phyloP scores from a whole-genome alignment of 257 asterid genomes.

The Perilla frutescens region DNA sequence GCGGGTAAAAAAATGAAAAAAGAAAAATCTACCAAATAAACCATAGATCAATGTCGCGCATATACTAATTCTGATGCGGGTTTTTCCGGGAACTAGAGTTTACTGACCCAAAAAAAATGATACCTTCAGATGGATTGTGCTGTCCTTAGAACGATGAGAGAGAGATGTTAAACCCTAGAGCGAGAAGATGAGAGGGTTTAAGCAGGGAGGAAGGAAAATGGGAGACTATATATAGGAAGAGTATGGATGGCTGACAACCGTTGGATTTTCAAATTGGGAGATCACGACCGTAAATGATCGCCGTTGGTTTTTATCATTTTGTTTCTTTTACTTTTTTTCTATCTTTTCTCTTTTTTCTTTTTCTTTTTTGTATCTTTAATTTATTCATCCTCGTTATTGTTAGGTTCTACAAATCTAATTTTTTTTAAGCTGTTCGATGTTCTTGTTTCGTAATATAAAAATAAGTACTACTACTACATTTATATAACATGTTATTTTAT shows the following conservation, averaged over 20 bases:
- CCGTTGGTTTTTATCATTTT: background rate
- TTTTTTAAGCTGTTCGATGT: too few species aligned
- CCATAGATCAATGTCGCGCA: background rate
- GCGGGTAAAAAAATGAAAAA: background rate
- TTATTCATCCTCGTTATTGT: too few species aligned
- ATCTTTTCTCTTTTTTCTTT: background rate
- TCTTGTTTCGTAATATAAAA: too few species aligned
- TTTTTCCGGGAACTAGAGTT: background rate
- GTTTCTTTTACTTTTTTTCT: too few species aligned
- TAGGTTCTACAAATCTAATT: too few species aligned
- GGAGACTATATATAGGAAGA: background rate
- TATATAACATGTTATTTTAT: too few species aligned
- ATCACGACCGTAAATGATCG: conserved; percentile 8
- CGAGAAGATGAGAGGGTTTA: conserved; percentile 35
- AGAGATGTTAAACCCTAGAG: conserved; percentile 42
- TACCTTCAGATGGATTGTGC: conserved; percentile 24
- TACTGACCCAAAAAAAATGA: background rate
- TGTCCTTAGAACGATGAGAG: conserved; percentile 1
- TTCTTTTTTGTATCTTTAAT: too few species aligned
- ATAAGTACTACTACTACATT: too few species aligned
- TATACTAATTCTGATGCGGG: background rate
- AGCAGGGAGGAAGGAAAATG: background rate
- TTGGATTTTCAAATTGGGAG: conserved; percentile 9
- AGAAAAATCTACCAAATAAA: background rate
- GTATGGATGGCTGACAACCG: conserved; percentile 20